These are phyloP conservation scores for Suillus sp. DNA, from an alignment of 768 basidiomycete species.

Conservation along the genomic window DNA sequence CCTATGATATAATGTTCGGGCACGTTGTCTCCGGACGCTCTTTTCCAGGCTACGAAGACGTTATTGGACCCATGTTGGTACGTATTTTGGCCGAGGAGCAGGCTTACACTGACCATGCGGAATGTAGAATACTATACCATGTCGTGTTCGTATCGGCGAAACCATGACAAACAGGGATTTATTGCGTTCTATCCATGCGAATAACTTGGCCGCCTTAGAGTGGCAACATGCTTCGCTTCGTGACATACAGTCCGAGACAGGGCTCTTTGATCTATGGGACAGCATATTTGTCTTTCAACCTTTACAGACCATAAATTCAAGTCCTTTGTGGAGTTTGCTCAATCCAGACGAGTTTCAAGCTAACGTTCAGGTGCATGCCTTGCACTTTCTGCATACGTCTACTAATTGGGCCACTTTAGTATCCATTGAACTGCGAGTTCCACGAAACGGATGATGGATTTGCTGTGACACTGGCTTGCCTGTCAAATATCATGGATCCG, in stretches of 20 bases:
- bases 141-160: constrained; percentile 37
- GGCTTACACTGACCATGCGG: neutral
- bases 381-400: neutral
- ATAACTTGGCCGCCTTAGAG: constrained; percentile 40
- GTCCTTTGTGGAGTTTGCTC: constrained; percentile 27
- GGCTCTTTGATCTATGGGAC: constrained; percentile 38
- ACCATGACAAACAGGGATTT: constrained; percentile 34
- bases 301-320: constrained; percentile 2
- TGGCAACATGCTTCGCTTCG: constrained; percentile 52
- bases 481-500: constrained; percentile 30
- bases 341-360: constrained; percentile 19
- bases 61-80: constrained; percentile 50
- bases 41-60: constrained; percentile 42
- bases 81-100: constrained; percentile 19
- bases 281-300: constrained; percentile 50
- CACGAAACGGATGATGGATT: constrained; percentile 35
- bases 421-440: constrained; percentile 47
- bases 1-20: constrained; percentile 46
- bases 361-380: constrained; percentile 33
- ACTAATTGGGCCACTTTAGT: constrained; percentile 31
- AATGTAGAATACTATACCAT: constrained; percentile 49
- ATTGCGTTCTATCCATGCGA: constrained; percentile 38
- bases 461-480: constrained; percentile 39
- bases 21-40: constrained; percentile 48
- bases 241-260: constrained; percentile 39